Base-by-base conservation (phyloP, 352 stramenopile genomes). In the Phytophthora podocarpi region DNA sequence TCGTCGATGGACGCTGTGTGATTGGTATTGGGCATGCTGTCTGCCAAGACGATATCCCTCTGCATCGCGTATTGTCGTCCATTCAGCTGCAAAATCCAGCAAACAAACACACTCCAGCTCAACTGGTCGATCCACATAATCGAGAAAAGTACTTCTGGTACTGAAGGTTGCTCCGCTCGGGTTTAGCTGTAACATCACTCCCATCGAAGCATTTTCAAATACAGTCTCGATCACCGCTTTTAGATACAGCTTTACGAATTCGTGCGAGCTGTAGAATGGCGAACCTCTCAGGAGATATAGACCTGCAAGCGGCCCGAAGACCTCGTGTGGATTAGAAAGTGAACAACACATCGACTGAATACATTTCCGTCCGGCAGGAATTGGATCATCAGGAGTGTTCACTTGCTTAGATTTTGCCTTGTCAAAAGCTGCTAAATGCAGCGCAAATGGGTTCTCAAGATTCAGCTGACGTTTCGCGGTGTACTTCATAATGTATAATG, bases 331-430 rank as follows among this genome's bases (percentile, higher is more conserved):
- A 16, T 59, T 59, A 1, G 39, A 41, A 31, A 59, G 28, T 9
- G 39, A 18, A n/a, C 27, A 59, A 12, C 50, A 49, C 50, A 59
- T 59, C 8, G 37, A 59, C 18, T 59, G 50, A 12, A 59, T 43
- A 20, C 50, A 21, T 13, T 21, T 8, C 12, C 39, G 12, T 4
- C 37, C 50, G 11, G 40, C 11, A 20, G 28, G 16, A 43, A 47
- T 31, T 0, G 50, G 24, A 15, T 55, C 32, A n/a, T 36, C 31
- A 12, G 32, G 32, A 34, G 15, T 16, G 4, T 5, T 23, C 0
- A 5, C 21, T 8, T 13, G 2, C 20, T 23, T 47, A 12, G 21
- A 16, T 35, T 43, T 31, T 16, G 50, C 50, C 20, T 59, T 49
- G 20, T 49, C 36, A 28, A 58, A 58, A 15, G 50, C 50, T 1